phyloP scores from a whole-genome alignment of 176 grass and related monocot species.

The Calamus simplicifolius region DNA sequence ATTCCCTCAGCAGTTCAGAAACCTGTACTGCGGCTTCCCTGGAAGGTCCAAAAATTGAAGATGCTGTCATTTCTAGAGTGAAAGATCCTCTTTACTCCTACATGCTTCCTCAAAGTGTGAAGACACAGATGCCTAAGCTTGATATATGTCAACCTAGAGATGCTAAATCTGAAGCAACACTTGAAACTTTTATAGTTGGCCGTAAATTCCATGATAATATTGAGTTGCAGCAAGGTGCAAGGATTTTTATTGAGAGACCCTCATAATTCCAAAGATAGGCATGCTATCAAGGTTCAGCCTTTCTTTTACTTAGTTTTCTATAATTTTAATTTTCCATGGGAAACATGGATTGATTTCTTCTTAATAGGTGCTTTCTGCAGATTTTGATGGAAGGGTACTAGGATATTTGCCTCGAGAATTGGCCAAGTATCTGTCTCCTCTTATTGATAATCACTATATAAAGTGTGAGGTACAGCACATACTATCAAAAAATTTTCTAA shows the following conservation, averaged over 20 bases:
- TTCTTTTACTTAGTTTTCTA: conserved; percentile 11
- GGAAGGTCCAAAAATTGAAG: conserved; percentile 1
- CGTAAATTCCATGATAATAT: conserved; percentile 56
- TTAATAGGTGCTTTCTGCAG: conserved; percentile 57
- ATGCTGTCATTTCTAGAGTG: background rate
- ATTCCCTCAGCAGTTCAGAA: conserved; percentile 21
- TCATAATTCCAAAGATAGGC: conserved; percentile 56
- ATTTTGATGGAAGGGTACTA: conserved; percentile 37
- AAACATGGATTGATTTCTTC: conserved; percentile 19
- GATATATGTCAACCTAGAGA: conserved; percentile 11
- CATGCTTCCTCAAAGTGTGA: conserved; percentile 4
- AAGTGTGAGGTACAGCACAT: conserved; percentile 51
- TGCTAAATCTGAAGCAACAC: conserved; percentile 19
- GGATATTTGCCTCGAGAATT: conserved; percentile 84
- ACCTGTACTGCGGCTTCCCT: conserved; percentile 4
- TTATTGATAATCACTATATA: conserved; percentile 47
- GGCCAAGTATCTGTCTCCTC: conserved; percentile 70
- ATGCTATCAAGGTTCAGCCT: conserved; percentile 73
- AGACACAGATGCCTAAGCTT: conserved; percentile 7
- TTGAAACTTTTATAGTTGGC: conserved; percentile 75
- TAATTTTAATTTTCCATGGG: conserved; percentile 10
- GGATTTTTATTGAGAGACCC: conserved; percentile 47
- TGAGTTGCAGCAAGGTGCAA: conserved; percentile 43
- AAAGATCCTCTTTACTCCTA: conserved; percentile 2
- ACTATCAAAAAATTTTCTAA: too few species aligned